Conservation (phyloP, 2,329 filamentous ascomycete genomes). For the Xylaria hypoxylon region DNA sequence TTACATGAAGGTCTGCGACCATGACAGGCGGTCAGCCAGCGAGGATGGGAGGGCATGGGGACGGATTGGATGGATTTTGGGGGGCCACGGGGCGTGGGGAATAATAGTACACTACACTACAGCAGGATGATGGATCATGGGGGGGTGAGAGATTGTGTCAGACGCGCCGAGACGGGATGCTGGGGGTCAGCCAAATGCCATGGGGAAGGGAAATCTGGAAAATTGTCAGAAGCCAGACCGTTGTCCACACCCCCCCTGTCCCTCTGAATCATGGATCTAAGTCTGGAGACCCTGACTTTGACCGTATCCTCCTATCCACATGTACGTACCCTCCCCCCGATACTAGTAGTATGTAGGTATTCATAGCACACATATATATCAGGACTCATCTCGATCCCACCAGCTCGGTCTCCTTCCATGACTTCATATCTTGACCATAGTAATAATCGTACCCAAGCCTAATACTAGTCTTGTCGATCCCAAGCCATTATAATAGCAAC, state of each 20-base stretch:
- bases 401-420: conserved; percentile 42
- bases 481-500: conserved; percentile 35
- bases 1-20: conserved; percentile 43
- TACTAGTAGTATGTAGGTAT: conserved; percentile 14
- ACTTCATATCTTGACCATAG: conserved; percentile 44
- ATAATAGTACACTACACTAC: conserved; percentile 16
- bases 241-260: conserved; percentile 35
- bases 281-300: conserved; percentile 30
- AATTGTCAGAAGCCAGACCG: conserved; percentile 40
- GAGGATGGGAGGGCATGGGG: conserved; percentile 39
- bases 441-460: conserved; percentile 34
- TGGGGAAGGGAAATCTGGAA: conserved; percentile 41
- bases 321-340: conserved; percentile 36
- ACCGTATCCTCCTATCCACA: conserved; percentile 37
- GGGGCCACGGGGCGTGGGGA: conserved; percentile 40
- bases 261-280: conserved; percentile 38
- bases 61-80: conserved; percentile 38
- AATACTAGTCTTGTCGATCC: conserved; percentile 34
- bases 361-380: conserved; percentile 48
- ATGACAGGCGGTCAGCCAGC: conserved; percentile 50
- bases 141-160: conserved; percentile 36
- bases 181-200: conserved; percentile 38
- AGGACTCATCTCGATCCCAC: conserved; percentile 46
- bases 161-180: conserved; percentile 38
- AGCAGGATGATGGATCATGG: conserved; percentile 23